Conservation (phyloP, 805 yeast species). For the Kazachstania kunashirensis region DNA sequence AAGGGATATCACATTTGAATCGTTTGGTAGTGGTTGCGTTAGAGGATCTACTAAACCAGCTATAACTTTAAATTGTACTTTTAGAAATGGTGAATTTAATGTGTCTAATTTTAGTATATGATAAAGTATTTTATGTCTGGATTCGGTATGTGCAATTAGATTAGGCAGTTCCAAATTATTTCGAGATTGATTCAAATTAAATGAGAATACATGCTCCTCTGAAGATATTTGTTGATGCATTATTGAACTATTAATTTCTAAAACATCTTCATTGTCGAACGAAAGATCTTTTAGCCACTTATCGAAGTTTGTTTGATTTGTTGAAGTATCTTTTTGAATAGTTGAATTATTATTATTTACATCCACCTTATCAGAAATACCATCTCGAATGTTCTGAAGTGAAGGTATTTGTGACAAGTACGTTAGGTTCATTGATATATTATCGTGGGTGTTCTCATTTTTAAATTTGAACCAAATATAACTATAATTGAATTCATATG, state of each 20-base stretch:
- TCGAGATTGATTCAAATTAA: conserved; percentile 17
- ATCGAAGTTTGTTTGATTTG: background rate
- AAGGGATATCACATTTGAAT: conserved; percentile 42
- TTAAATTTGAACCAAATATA: conserved; percentile 7
- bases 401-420: background rate
- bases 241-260: background rate
- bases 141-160: conserved; percentile 15
- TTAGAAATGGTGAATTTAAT: conserved; percentile 14
- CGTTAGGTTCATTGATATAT: background rate
- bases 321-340: background rate
- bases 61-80: conserved; percentile 22
- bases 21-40: conserved; percentile 60
- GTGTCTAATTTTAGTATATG: conserved; percentile 12
- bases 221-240: background rate
- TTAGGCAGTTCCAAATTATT: conserved; percentile 15
- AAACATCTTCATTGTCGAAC: background rate
- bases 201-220: conserved; percentile 4
- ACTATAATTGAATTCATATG: conserved; percentile 4
- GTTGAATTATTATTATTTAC: background rate
- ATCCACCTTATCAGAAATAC: background rate
- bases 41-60: conserved; percentile 47
- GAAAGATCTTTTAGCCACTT: background rate
- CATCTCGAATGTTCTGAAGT: background rate
- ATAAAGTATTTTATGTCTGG: conserved; percentile 19
- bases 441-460: background rate